Conservation (phyloP, 2,329 filamentous ascomycete genomes). For the Coniochaeta sp. region DNA sequence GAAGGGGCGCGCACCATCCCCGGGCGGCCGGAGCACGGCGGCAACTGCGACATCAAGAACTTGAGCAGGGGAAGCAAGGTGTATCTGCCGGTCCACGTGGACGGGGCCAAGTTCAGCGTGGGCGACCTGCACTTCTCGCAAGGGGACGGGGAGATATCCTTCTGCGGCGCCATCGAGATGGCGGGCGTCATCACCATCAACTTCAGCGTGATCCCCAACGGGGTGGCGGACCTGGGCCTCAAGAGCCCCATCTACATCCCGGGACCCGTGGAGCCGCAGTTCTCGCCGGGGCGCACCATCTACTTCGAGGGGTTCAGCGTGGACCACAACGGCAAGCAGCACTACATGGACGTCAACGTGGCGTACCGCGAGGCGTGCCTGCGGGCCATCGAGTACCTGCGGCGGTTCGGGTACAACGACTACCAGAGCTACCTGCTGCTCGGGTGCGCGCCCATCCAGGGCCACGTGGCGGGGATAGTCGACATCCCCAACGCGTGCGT, state of each 20-base stretch:
- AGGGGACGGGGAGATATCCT: slow-evolving; percentile 86
- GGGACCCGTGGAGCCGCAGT: slow-evolving; percentile 81
- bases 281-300: slow-evolving; percentile 71
- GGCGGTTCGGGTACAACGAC: slow-evolving; percentile 61
- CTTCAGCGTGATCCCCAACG: slow-evolving; percentile 78
- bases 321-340: slow-evolving; percentile 80
- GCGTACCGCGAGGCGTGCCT: slow-evolving; percentile 79
- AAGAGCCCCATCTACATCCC: slow-evolving; percentile 81
- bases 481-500: slow-evolving; percentile 90
- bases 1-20: slow-evolving; percentile 85
- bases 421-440: slow-evolving; percentile 82
- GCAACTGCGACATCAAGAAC: slow-evolving; percentile 63
- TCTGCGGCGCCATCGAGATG: slow-evolving; percentile 90
- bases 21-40: slow-evolving; percentile 77
- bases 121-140: slow-evolving; percentile 84
- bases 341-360: slow-evolving; percentile 79
- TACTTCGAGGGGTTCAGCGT: slow-evolving; percentile 90
- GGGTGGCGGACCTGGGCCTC: slow-evolving; percentile 65
- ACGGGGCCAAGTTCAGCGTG: slow-evolving; percentile 82
- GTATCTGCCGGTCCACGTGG: slow-evolving; percentile 80
- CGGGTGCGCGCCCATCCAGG: slow-evolving; percentile 80
- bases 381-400: slow-evolving; percentile 69
- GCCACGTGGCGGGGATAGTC: slow-evolving; percentile 82
- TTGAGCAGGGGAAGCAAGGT: slow-evolving; percentile 47
- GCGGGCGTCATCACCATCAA: slow-evolving; percentile 86